Evolutionary conservation across 306 rosid species (phyloP), one percentile per base, ranked within the genome.

Genomic region (Sophora flavescens): DNA sequence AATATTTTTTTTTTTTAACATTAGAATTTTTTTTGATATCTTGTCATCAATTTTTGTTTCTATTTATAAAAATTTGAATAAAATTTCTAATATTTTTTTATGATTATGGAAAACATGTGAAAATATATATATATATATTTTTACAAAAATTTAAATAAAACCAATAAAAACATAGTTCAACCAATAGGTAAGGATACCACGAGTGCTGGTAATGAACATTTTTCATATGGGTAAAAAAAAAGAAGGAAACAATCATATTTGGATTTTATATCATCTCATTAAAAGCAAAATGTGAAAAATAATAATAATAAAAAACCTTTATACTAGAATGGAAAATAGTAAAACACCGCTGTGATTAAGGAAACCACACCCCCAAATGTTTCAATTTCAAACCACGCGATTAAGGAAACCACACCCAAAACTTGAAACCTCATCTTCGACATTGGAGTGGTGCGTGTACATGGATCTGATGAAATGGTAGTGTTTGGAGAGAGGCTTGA

Each of bases 391-490:
- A 81, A 56, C 39, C 54, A 70, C 77, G 22, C 17, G 13, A 64
- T 70, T 6, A 28, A n/a, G n/a, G n/a, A n/a, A n/a, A n/a, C n/a
- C 59, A 36, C 80, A 52, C 18, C 66, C 35, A 38, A 81, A 83
- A 79, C 79, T 26, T 62, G 80, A 58, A n/a, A 95, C 99, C 99
- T 95, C 97, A 79, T 95, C 99, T 87, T 95, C 99, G 16, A 97
- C 99, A 95, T 90, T 89, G 92, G 97, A 87, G 82, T 95, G 98
- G 81, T 92, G 93, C 77, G 85, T 88, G 79, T 92, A 95, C 84
- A 95, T 91, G 80, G 93, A 92, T 81, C 93, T 88, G 63, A 92
- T 65, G 70, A 95, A 95, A 92, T 75, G 90, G 66, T 91, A 95
- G 18, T 85, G 91, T 67, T 92, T 86, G 9, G 84, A 80, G 42